A percentile compares a stretch with the other conserved stretches of the same genome.
Evolutionary conservation across 2,329 filamentous ascomycete genomes (phyloP).

Genomic region (Aspergillus clavatus): DNA sequence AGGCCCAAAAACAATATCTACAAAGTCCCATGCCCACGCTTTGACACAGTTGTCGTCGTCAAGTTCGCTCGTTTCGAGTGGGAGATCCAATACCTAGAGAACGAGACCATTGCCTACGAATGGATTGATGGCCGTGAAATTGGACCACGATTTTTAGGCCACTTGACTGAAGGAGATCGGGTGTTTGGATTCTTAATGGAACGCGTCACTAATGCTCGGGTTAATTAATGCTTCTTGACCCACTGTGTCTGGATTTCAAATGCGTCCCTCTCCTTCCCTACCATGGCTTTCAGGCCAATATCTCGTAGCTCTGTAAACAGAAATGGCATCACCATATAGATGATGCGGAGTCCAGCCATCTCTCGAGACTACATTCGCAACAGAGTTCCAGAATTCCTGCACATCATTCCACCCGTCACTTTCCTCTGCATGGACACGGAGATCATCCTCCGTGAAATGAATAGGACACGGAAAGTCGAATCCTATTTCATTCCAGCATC

Average conservation of each 20-base stretch:
- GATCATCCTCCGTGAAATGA: conserved; percentile 20
- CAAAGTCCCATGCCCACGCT: conserved; percentile 15
- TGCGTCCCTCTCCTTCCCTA: conserved; percentile 26
- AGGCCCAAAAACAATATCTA: too few relatives aligned
- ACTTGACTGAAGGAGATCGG: conserved; percentile 36
- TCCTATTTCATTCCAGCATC: conserved; percentile 18
- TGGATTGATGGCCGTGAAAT: conserved; percentile 34
- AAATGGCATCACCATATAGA: conserved; percentile 32
- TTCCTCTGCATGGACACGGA: conserved; percentile 14
- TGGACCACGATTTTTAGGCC: conserved; percentile 37
- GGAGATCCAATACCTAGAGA: conserved; percentile 35
- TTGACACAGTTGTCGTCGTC: conserved; percentile 21
- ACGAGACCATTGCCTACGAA: conserved; percentile 36
- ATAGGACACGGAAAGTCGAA: conserved; percentile 18
- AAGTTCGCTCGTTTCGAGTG: conserved; percentile 39
- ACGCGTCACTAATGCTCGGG: conserved; percentile 18
- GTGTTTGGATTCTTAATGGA: conserved; percentile 41
- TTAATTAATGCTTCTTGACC: too few relatives aligned
- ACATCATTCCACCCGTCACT: conserved; percentile 21
- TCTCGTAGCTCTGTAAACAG: conserved; percentile 35
- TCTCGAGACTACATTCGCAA: conserved; percentile 31
- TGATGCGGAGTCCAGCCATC: conserved; percentile 38
- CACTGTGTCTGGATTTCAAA: conserved; percentile 32
- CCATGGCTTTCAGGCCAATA: conserved; percentile 25
- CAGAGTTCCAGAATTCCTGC: conserved; percentile 34